Evolutionary conservation across 176 grass and related monocot genomes (phyloP).

Genomic region (Musa itinerans): DNA sequence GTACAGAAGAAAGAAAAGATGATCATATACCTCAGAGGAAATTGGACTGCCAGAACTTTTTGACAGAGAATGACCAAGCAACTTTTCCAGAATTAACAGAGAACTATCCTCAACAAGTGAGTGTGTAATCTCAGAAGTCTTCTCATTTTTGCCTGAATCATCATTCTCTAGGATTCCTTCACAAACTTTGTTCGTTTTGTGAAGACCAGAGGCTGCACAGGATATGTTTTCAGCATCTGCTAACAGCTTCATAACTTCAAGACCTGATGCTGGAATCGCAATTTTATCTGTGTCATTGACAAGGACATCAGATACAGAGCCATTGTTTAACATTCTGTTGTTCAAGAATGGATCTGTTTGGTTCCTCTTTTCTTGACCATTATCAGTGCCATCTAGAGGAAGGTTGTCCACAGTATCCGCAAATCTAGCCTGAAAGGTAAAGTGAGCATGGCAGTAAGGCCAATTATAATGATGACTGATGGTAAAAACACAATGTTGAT

Average conservation of each 20-base stretch:
- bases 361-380: constrained; percentile 35
- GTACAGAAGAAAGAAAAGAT: background rate
- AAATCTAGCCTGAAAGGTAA: constrained; percentile 26
- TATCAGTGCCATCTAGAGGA: background rate
- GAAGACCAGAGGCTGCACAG: constrained; percentile 25
- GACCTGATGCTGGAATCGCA: constrained; percentile 4
- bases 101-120: constrained; percentile 41
- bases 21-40: constrained; percentile 29
- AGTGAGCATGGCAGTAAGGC: constrained; percentile 6
- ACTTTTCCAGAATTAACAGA: constrained; percentile 75
- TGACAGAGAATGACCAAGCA: constrained; percentile 57
- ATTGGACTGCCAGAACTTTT: constrained; percentile 36
- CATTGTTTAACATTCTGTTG: constrained; percentile 26
- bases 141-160: constrained; percentile 42
- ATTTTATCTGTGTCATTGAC: constrained; percentile 13
- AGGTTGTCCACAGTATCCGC: constrained; percentile 24
- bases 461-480: background rate
- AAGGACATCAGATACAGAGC: constrained; percentile 26
- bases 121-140: constrained; percentile 25
- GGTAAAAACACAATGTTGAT: background rate
- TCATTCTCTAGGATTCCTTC: constrained; percentile 42
- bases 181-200: constrained; percentile 37
- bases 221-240: constrained; percentile 25
- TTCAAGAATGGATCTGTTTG: constrained; percentile 18
- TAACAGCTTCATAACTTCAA: constrained; percentile 9